Evolutionary conservation across 2,329 filamentous ascomycete species (phyloP).

Genomic region (Aspergillus terreus): DNA sequence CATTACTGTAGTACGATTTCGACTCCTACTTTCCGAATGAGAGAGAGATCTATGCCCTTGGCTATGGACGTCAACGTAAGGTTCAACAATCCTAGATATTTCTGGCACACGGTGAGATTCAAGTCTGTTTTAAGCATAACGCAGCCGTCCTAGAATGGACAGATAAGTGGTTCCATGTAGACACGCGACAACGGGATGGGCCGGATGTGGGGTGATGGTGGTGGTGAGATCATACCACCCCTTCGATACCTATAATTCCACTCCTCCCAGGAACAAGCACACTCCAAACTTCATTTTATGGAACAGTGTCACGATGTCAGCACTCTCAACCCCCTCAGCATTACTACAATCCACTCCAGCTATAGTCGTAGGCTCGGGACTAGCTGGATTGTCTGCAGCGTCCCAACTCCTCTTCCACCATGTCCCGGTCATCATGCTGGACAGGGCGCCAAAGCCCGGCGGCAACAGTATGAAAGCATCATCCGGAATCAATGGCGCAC

Average conservation of each 20-base stretch:
- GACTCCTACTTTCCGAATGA: too few relatives aligned
- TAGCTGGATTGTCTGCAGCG: constrained; percentile 60
- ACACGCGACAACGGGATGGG: background rate
- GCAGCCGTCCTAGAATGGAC: too few relatives aligned
- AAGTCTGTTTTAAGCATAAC: too few relatives aligned
- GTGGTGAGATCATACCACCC: background rate
- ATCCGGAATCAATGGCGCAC: constrained; percentile 62
- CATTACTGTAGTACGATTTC: too few relatives aligned
- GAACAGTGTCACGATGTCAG: background rate
- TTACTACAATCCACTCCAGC: constrained; percentile 28
- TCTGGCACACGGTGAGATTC: too few relatives aligned
- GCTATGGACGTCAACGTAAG: too few relatives aligned
- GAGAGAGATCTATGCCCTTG: too few relatives aligned
- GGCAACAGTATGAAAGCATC: constrained; percentile 66
- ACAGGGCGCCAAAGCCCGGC: constrained; percentile 57
- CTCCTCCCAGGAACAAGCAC: background rate
- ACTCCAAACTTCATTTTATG: background rate
- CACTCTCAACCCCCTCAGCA: background rate
- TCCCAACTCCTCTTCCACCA: constrained; percentile 53
- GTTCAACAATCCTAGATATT: too few relatives aligned
- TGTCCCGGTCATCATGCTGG: constrained; percentile 55
- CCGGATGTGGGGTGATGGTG: background rate
- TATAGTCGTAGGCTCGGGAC: constrained; percentile 62
- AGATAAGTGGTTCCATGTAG: too few relatives aligned
- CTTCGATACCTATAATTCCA: background rate